Base-by-base conservation (phyloP, 495 filamentous ascomycete species). In the Podospora didyma region DNA sequence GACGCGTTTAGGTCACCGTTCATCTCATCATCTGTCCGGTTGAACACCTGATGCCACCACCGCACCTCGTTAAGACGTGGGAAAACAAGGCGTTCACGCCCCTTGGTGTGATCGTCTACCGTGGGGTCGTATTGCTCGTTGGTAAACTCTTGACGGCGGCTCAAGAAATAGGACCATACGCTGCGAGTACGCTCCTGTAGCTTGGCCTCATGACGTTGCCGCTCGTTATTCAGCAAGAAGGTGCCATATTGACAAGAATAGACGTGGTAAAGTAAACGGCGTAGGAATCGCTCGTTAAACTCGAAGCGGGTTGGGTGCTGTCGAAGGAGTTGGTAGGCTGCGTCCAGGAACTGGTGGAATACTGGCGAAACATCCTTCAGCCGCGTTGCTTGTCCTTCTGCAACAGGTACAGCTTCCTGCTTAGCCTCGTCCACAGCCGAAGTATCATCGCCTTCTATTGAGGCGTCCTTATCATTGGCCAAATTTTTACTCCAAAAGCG, bases 311-410 rank as follows among this genome's bases (percentile, higher is more conserved):
- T 89, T 0, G 94, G 93, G 61, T 96, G 76, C 62, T 97, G 95
- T 51, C 87, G 75, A 14, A 96, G 77, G 9, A 99, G 78, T 62
- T 99, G 95, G 60, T 92, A 97, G 4, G 90, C 91, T 19, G 90
- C 89, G 64, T 99, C 95, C 10, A 99, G 85, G 70, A 97, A 99
- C 68, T 99, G 95, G 63, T 99, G 95, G 73, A 99, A 97, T 12
- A 97, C 87, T 0, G 95, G 95, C n/a, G 88, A 92, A 2, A 93
- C 89, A 67, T 97, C 92, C 54, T 90, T 96, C 24, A 75, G 69
- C 48, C 80, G 81, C 28, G 80, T 82, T 35, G 74, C 72, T 61
- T 82, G 63, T 48, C 59, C 63, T 49, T 77, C 68, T 57, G 76
- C 61, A 10, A 49, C 55, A 17, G 63, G 53, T 6, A 54, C 26